Conservation (phyloP, 192 early-diverging fungal species). For the Paraglomus brasilianum region DNA sequence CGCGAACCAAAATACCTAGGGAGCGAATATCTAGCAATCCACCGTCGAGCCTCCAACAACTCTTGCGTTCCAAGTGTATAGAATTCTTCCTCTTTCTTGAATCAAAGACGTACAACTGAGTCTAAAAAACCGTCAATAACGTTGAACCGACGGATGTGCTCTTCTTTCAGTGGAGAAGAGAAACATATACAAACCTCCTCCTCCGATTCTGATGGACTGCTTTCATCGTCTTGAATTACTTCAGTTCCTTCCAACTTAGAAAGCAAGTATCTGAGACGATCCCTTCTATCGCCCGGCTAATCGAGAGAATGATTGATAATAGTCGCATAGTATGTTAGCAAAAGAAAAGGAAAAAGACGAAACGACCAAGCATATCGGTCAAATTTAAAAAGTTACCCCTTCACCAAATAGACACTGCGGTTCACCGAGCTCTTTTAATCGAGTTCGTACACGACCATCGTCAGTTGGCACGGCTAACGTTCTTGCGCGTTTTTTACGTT, state of each 20-base stretch:
- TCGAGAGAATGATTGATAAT: background rate
- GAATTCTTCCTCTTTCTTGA: conserved; percentile 66
- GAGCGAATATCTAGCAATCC: conserved; percentile 75
- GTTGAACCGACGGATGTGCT: background rate
- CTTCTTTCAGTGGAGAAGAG: background rate
- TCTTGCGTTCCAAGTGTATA: conserved; percentile 76
- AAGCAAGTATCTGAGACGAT: conserved; percentile 43
- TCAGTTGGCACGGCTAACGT: conserved; percentile 89
- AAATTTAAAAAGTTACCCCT: conserved; percentile 60
- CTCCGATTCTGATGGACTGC: conserved; percentile 52
- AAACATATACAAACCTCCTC: conserved; percentile 50
- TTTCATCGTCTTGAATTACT: conserved; percentile 46
- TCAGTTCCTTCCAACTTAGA: conserved; percentile 50
- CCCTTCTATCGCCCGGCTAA: conserved; percentile 26
- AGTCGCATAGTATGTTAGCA: background rate
- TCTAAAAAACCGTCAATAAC: conserved; percentile 22
- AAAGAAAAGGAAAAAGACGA: background rate
- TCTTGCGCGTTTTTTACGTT: conserved; percentile 72
- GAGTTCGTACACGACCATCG: conserved; percentile 71
- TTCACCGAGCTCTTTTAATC: conserved; percentile 74
- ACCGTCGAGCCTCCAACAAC: conserved; percentile 65
- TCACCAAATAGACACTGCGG: conserved; percentile 95
- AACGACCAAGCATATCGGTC: background rate
- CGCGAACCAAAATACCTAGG: conserved; percentile 43
- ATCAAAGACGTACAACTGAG: conserved; percentile 1